These are phyloP conservation scores for Neopestalotiopsis sp. DNA, from an alignment of 2,329 filamentous ascomycete species.

Conservation along the genomic window DNA sequence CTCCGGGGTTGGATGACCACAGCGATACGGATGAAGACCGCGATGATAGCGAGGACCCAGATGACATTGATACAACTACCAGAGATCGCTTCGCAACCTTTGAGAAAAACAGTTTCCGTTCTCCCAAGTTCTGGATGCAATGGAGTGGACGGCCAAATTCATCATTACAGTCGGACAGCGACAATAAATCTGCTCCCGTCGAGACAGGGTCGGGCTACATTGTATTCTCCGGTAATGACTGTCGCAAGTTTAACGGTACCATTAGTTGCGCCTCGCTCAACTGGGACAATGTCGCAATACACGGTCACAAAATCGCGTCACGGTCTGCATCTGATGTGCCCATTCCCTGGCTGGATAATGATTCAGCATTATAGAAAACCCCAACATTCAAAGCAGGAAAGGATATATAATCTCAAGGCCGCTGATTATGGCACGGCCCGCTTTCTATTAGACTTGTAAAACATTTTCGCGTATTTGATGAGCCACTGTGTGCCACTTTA, in stretches of 20 bases:
- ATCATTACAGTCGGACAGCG: conserved; percentile 7
- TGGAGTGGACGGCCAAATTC: conserved; percentile 23
- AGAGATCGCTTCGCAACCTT: conserved; percentile 25
- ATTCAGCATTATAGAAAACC: not conserved
- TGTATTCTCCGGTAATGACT: conserved; percentile 32
- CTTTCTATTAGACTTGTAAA: not conserved
- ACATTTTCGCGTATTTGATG: not conserved
- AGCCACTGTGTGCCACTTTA: not conserved
- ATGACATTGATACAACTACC: not conserved
- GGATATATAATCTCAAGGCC: not conserved
- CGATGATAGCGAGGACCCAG: conserved; percentile 17
- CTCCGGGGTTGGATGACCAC: not conserved
- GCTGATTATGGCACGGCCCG: not conserved
- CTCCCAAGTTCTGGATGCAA: conserved; percentile 32
- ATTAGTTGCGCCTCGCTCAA: conserved; percentile 28
- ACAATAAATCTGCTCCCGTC: not conserved
- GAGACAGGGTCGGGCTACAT: conserved; percentile 29
- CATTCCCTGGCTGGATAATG: not conserved
- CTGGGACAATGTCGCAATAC: conserved; percentile 28
- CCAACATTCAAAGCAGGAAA: not conserved
- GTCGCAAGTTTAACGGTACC: conserved; percentile 30
- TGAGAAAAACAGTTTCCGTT: conserved; percentile 31
- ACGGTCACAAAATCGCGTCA: conserved; percentile 27
- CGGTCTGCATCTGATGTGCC: conserved; percentile 21
- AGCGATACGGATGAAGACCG: not conserved